These are phyloP conservation scores for Oryza glaberrima DNA, from an alignment of 176 grass and related monocot genomes.

Conservation along the genomic window DNA sequence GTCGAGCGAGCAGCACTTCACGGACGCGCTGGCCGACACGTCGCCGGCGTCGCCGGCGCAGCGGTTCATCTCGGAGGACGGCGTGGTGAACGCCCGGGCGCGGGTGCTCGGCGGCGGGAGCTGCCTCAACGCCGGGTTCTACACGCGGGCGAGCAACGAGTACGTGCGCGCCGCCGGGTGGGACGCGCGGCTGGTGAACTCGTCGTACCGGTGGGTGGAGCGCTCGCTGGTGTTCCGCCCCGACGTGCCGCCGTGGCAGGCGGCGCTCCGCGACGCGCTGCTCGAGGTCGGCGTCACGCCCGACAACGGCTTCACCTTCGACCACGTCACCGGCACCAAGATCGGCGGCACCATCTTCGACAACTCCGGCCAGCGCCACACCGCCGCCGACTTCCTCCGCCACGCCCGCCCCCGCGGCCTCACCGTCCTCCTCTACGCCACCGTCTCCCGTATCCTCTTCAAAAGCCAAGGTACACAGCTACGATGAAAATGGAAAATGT, in stretches of 20 bases:
- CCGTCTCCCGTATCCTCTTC: conserved; percentile 67
- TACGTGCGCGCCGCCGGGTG: conserved; percentile 51
- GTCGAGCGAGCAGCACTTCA: conserved; percentile 32
- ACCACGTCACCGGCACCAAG: conserved; percentile 87
- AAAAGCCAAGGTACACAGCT: conserved; percentile 38
- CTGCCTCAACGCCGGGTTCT: conserved; percentile 80
- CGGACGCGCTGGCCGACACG: conserved; percentile 41
- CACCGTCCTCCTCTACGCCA: conserved; percentile 71
- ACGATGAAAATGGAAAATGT: no score
- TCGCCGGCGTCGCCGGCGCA: conserved; percentile 39
- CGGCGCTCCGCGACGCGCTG: conserved; percentile 70
- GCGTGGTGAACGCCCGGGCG: conserved; percentile 63
- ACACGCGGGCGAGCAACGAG: conserved; percentile 59
- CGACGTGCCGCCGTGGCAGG: conserved; percentile 66
- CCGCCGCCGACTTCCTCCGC: conserved; percentile 81
- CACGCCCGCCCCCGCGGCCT: conserved; percentile 59
- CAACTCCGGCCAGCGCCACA: conserved; percentile 59
- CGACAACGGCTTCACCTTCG: conserved; percentile 79
- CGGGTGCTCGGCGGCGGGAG: conserved; percentile 73
- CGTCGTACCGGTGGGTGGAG: conserved; percentile 73
- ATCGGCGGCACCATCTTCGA: conserved; percentile 92
- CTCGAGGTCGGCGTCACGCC: conserved; percentile 74
- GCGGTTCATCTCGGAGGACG: conserved; percentile 66
- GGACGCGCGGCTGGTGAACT: conserved; percentile 53
- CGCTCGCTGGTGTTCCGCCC: conserved; percentile 68